These are phyloP conservation scores for Xylaria curta DNA, from an alignment of 495 filamentous ascomycete genomes.

Conservation along the genomic window DNA sequence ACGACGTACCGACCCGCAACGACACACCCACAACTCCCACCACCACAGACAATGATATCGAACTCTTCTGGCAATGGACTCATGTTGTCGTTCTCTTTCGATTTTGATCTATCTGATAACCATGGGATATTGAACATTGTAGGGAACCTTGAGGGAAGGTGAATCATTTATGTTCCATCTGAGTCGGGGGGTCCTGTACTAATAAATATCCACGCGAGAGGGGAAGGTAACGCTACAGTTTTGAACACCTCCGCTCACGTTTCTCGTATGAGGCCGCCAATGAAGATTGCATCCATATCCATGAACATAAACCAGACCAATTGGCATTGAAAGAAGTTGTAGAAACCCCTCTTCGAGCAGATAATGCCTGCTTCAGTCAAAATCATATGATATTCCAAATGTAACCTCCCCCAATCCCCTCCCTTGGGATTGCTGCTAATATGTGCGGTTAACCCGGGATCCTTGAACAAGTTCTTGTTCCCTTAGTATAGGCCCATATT, in stretches of 20 bases:
- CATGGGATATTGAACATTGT: conserved; percentile 26
- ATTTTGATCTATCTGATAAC: conserved; percentile 6
- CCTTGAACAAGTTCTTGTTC: neutral
- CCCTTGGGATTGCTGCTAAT: conserved; percentile 8
- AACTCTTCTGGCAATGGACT: conserved; percentile 69
- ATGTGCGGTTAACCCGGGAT: conserved; percentile 9
- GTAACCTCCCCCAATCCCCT: conserved; percentile 35
- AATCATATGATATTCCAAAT: conserved; percentile 42
- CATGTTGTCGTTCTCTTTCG: conserved; percentile 40
- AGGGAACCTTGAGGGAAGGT: conserved; percentile 28
- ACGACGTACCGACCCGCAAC: conserved; percentile 66
- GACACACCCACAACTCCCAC: conserved; percentile 74
- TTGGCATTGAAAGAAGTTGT: conserved; percentile 22
- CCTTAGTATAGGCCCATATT: neutral
- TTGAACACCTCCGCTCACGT: conserved; percentile 11
- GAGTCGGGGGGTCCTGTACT: conserved; percentile 20
- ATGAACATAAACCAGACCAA: conserved; percentile 21
- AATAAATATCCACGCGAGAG: conserved; percentile 34
- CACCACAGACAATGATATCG: conserved; percentile 84
- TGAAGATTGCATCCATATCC: conserved; percentile 15
- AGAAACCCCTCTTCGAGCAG: conserved; percentile 25
- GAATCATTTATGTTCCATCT: conserved; percentile 37
- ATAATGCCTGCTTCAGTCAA: conserved; percentile 30
- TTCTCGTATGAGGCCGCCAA: conserved; percentile 29
- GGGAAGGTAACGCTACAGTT: conserved; percentile 27